Percentiles rank a stretch among this genome's conserved stretches.
These are phyloP conservation scores for Saccharum spontaneum DNA, from an alignment of 176 grass and related monocot genomes.

Conservation along the genomic window DNA sequence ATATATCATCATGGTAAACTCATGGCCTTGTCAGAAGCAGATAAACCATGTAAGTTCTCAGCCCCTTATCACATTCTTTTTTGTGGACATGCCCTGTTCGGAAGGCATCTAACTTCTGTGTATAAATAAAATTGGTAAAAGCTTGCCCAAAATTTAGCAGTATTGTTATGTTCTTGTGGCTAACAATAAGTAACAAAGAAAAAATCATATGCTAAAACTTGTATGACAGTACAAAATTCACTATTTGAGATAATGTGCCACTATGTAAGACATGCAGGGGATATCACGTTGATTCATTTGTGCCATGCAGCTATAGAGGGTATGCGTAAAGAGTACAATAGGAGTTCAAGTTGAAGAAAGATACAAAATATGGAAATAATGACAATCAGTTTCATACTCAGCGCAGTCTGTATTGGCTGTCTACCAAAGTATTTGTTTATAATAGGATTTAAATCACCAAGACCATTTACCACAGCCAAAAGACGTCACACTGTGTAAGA, in stretches of 20 bases:
- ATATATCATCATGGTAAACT: constrained; percentile 98
- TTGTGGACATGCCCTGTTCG: not conserved
- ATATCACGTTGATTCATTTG: not conserved
- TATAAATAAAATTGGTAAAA: not conserved
- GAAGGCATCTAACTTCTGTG: not conserved
- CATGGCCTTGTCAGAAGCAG: constrained; percentile 81
- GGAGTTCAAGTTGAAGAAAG: not conserved
- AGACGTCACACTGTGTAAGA: not conserved
- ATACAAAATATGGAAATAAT: not conserved
- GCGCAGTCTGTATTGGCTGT: not conserved
- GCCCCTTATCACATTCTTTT: constrained; percentile 8
- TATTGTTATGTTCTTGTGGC: not conserved
- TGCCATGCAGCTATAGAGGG: not conserved
- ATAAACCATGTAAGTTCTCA: constrained; percentile 91
- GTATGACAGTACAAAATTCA: not conserved
- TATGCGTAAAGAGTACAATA: not conserved
- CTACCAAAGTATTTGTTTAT: not conserved
- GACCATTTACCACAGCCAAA: not conserved
- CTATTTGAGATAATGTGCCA: not conserved
- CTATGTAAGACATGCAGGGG: not conserved
- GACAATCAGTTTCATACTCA: not conserved
- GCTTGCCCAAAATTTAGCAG: not conserved
- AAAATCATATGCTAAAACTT: not conserved
- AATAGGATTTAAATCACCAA: not conserved
- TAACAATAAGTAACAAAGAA: not conserved